Base-by-base conservation (phyloP, 345 rosid species). In the Brassica incana region DNA sequence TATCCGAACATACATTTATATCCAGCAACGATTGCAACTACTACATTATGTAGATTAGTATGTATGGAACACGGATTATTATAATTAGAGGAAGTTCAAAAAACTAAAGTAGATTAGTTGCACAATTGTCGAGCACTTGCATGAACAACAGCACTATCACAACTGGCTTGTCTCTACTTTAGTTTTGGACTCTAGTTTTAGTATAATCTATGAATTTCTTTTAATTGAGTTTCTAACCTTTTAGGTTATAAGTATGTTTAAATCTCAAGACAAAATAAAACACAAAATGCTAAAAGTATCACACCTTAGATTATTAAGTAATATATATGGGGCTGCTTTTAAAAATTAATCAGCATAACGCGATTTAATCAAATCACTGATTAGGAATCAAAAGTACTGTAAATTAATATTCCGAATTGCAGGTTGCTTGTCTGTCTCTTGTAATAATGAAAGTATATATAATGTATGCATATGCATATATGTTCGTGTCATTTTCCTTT, bases 161-260 rank as follows among this genome's bases (percentile, higher is more conserved):
- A 80, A 71, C 80, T 81, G 73, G 80, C 80, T 67, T 81, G 77
- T 76, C 80, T 71, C 69, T 58, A 54, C 80, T 80, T 80, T 80
- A 38, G 5, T 71, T 80, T 76, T 80, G 68, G 75, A 69, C 77
- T 70, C 75, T 75, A 65, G 66, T 40, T 74, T 74, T 5, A 52
- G 4, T 50, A 18, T 69, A 36, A 60, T 48, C 69, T 15, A 79
- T 20, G 12, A 60, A 32, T 45, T 45, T 73, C 60, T 25, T 25
- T 56, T 65, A 78, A 29, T 16, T 52, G 50, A 10, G 38, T 48
- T 65, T 30, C 29, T 36, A 78, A 65, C 29, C 30, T 36, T 50
- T 77, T 3, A 50, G 2, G 32, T 29, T 29, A 29, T 29, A 23
- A 15, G 2, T 52, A 63, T 43, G 30, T 48, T 27, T 40, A 38